These are phyloP conservation scores for Phytophthora sansomeana DNA, from an alignment of 352 stramenopile species.

Conservation along the genomic window DNA sequence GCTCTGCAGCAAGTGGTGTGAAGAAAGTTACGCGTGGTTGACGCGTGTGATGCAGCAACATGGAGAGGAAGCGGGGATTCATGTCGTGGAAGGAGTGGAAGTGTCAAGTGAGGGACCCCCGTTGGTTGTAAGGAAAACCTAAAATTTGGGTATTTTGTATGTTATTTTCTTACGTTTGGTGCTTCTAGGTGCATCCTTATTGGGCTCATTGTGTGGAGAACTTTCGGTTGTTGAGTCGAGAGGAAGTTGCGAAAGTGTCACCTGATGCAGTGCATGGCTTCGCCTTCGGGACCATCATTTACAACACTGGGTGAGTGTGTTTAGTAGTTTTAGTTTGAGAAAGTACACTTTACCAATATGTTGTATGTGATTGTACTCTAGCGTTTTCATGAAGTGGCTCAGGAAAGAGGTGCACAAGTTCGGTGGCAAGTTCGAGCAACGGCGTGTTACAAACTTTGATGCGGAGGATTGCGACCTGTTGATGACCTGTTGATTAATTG, in stretches of 20 bases:
- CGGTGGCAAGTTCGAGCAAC: constrained; percentile 63
- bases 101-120: constrained; percentile 46
- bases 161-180: too few species aligned
- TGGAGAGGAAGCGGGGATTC: constrained; percentile 59
- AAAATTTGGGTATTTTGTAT: background rate
- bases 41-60: constrained; percentile 45
- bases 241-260: constrained; percentile 48
- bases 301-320: constrained; percentile 50
- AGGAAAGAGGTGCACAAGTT: constrained; percentile 48
- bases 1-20: constrained; percentile 61
- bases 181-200: too few species aligned
- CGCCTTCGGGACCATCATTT: constrained; percentile 69
- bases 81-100: constrained; percentile 60
- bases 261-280: constrained; percentile 58
- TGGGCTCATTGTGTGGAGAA: constrained; percentile 73
- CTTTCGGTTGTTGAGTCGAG: constrained; percentile 53
- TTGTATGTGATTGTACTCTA: constrained; percentile 22
- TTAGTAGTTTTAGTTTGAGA: background rate
- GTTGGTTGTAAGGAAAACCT: constrained; percentile 36
- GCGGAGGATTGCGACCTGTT: constrained; percentile 58
- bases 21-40: constrained; percentile 71
- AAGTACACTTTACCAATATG: background rate
- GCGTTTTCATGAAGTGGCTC: constrained; percentile 62
- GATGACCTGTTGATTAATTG: too few species aligned
- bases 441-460: constrained; percentile 43